Conservation (phyloP, 768 basidiomycete genomes). For the Sporobolomyces phaffii region DNA sequence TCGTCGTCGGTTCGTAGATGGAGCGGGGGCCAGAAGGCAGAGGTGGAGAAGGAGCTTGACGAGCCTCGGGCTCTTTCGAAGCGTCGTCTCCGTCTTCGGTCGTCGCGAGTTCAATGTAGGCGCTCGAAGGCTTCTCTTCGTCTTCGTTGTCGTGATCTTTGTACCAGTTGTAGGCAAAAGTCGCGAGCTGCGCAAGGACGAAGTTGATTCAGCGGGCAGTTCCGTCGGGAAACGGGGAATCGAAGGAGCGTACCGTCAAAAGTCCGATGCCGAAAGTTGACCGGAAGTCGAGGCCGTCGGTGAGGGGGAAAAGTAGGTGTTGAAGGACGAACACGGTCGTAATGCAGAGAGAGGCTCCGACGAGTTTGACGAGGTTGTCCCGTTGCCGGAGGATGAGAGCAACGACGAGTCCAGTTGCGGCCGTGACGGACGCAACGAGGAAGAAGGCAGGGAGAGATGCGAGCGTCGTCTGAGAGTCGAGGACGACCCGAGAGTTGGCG, state of each 20-base stretch:
- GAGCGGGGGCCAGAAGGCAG: background rate
- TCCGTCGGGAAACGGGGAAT: too few relatives aligned
- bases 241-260: background rate
- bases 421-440: conserved; percentile 11
- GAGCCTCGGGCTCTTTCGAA: background rate
- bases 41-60: background rate
- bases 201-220: too few relatives aligned
- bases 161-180: conserved; percentile 14
- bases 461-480: background rate
- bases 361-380: conserved; percentile 37
- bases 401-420: conserved; percentile 17
- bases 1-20: background rate
- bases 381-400: conserved; percentile 27
- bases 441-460: background rate
- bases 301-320: conserved; percentile 13
- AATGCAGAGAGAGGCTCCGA: conserved; percentile 24
- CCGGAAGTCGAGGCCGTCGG: background rate
- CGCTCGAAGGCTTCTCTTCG: background rate
- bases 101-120: background rate
- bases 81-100: conserved; percentile 7
- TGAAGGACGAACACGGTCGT: conserved; percentile 20
- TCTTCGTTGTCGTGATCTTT: background rate
- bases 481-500: background rate
- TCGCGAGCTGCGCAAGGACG: background rate
- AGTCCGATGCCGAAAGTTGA: conserved; percentile 8